Conservation (phyloP, 2,329 filamentous ascomycete species). For the Tympanopsis confertula region DNA sequence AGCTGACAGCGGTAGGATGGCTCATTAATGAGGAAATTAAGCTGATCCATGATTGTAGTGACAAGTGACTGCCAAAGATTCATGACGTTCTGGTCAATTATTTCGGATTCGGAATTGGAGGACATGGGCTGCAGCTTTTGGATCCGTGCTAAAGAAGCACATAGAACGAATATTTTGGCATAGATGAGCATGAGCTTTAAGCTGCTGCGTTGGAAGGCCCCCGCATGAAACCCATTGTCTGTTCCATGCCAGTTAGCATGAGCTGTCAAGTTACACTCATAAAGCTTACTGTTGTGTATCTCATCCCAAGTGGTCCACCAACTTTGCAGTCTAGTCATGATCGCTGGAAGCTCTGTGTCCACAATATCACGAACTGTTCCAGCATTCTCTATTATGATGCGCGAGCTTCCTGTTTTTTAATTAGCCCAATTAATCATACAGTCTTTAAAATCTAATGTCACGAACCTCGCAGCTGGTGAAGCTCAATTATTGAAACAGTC, state of each 20-base stretch:
- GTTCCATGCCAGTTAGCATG: too few relatives aligned
- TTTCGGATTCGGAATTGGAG: background rate
- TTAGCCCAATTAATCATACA: background rate
- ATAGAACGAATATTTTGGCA: slow-evolving; percentile 17
- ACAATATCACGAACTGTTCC: background rate
- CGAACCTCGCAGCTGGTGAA: slow-evolving; percentile 19
- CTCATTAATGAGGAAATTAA: slow-evolving; percentile 16
- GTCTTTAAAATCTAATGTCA: too few relatives aligned
- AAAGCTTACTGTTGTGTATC: slow-evolving; percentile 15
- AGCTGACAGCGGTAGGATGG: slow-evolving; percentile 18
- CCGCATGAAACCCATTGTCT: slow-evolving; percentile 21
- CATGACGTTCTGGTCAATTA: too few relatives aligned
- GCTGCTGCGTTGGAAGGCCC: slow-evolving; percentile 19
- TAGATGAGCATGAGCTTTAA: slow-evolving; percentile 19
- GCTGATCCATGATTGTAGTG: slow-evolving; percentile 17
- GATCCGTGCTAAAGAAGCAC: slow-evolving; percentile 3
- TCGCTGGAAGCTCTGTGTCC: slow-evolving; percentile 10
- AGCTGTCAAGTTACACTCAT: too few relatives aligned
- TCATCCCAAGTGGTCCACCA: slow-evolving; percentile 22
- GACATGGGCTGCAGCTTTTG: background rate
- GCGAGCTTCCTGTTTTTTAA: background rate
- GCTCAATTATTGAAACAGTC: slow-evolving; percentile 18
- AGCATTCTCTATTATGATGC: background rate
- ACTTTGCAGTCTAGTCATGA: slow-evolving; percentile 15
- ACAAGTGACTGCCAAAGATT: slow-evolving; percentile 4